Base-by-base conservation (phyloP, 306 rosid species). In the Senna tora region DNA sequence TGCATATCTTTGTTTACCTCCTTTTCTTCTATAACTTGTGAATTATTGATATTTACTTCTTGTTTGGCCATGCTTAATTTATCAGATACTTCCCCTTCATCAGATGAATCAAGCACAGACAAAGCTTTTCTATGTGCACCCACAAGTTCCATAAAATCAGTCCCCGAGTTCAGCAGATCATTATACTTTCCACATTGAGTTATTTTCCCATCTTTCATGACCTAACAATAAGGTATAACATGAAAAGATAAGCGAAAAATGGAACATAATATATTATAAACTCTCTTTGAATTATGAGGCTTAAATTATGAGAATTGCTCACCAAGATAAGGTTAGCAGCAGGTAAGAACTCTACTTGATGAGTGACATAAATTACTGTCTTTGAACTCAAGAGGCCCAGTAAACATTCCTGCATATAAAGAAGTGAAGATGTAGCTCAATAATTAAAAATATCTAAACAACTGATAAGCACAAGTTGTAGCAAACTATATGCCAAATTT, bases 341-440 rank as follows among this genome's bases (percentile, higher is more conserved):
- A 16, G 87, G 89, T 77, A 84, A 80, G 83, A 82, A 87, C 57
- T 82, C 92, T 15, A 87, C 87, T 82, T 87, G 92, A 78, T 87
- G 92, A 75, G 87, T 84, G 19, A 87, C 82, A 76, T 80, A 87
- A 61, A 84, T 55, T 22, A 87, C 86, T 41, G 84, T 78, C 80
- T 87, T 84, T 25, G 76, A 60, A 67, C 81, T 74, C 65, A 84
- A 70, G 46, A 82, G 65, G 22, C 86, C 89, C 43, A 87, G 67
- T 52, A 87, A 67, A 60, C 80, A 87, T 78, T 87, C 92, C 92
- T 87, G 56, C 41, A 36, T 36, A 7, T 36, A 36, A 36, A 36
- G 8, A 5, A 36, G 2, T 7, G 5, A 36, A 2, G 6, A 7
- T 2, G 5, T 1, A 36, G 5, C 39, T 36, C 39, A 36, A 4